Evolutionary conservation across 2,329 filamentous ascomycete species (phyloP).

Genomic region (Pseudocercospora ulei): DNA sequence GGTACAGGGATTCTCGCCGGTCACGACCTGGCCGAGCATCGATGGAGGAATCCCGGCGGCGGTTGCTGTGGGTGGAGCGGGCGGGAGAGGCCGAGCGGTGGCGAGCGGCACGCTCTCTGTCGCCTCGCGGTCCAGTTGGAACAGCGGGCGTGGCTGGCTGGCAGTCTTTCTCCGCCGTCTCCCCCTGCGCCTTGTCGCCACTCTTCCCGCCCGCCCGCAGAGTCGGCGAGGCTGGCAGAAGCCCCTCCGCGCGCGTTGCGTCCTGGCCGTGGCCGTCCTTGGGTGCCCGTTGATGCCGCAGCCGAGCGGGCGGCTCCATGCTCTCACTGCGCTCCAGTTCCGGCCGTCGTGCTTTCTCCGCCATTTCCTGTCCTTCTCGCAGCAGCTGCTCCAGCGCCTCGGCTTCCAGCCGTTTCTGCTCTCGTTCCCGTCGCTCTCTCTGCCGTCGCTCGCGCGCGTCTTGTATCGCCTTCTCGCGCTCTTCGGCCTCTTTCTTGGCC

Average conservation of each 20-base stretch:
- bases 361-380: conserved; percentile 47
- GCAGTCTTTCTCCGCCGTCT: neutral
- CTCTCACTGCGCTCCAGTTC: conserved; percentile 42
- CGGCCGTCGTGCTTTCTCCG: conserved; percentile 45
- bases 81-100: conserved; percentile 27
- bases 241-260: conserved; percentile 29
- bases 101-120: conserved; percentile 20
- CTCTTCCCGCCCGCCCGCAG: conserved; percentile 28
- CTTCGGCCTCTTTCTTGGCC: conserved; percentile 38
- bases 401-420: conserved; percentile 49
- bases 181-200: conserved; percentile 5
- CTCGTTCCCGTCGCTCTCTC: conserved; percentile 36
- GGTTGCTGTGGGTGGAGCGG: conserved; percentile 24
- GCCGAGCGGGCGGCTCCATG: conserved; percentile 37
- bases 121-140: conserved; percentile 19
- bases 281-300: conserved; percentile 23
- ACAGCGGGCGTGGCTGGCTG: conserved; percentile 14
- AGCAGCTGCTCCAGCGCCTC: conserved; percentile 47
- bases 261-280: conserved; percentile 25
- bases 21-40: conserved; percentile 26
- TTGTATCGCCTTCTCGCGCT: conserved; percentile 45
- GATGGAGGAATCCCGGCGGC: conserved; percentile 24
- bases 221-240: conserved; percentile 31
- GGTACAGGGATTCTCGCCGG: conserved; percentile 25
- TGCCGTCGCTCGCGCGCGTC: conserved; percentile 39